A percentile compares a stretch with the other conserved stretches of the same genome.
Conservation (phyloP, 2,329 filamentous ascomycete species). For the Rutstroemia sp. region DNA sequence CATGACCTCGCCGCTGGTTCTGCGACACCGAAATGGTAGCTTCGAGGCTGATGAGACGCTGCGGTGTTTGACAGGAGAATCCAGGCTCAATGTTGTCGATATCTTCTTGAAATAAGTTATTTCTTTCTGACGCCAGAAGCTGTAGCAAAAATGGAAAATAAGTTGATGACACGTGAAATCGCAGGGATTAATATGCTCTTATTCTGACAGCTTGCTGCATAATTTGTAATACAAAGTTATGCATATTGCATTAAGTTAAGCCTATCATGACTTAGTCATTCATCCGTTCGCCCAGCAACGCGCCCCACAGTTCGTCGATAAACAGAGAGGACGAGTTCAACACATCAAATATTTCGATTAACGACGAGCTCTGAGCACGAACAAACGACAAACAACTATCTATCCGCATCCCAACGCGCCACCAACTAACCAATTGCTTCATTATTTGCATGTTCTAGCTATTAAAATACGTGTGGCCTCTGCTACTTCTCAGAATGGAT, state of each 20-base stretch:
- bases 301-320: background rate
- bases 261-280: slow-evolving; percentile 1
- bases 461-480: slow-evolving; percentile 17
- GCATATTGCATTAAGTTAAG: background rate
- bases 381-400: background rate
- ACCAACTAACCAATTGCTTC: background rate
- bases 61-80: too few relatives aligned
- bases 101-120: too few relatives aligned
- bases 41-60: background rate
- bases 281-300: background rate
- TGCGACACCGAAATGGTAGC: background rate
- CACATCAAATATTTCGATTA: background rate
- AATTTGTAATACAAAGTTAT: background rate
- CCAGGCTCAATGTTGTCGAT: too few relatives aligned
- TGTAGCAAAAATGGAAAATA: background rate
- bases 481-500: slow-evolving; percentile 24
- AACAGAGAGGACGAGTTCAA: background rate
- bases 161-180: background rate
- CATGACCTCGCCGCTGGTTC: slow-evolving; percentile 1
- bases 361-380: too few relatives aligned
- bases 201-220: background rate
- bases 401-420: background rate
- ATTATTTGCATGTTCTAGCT: slow-evolving; percentile 19
- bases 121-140: too few relatives aligned
- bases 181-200: background rate